A percentile compares a stretch with the other conserved stretches of the same genome.
Evolutionary conservation across 805 yeast species (phyloP).

Genomic region (Ogataea glucozyma): DNA sequence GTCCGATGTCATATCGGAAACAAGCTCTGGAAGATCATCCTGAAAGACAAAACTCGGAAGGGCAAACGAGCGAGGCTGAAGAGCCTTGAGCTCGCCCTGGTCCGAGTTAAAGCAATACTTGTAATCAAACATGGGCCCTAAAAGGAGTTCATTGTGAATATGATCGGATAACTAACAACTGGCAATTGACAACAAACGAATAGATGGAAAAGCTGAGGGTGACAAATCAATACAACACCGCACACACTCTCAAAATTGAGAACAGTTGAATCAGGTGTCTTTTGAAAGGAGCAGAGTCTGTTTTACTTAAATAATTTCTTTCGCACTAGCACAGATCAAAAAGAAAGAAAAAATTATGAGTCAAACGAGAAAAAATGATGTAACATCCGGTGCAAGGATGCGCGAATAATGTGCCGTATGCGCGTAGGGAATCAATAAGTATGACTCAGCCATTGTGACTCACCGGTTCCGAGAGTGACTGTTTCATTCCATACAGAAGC

Average conservation of each 20-base stretch:
- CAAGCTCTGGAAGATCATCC: constrained; percentile 12
- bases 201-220: neutral
- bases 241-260: neutral
- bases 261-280: too few relatives aligned
- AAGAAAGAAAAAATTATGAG: constrained; percentile 6
- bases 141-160: constrained; percentile 5
- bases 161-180: neutral
- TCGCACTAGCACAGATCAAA: neutral
- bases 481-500: too few relatives aligned
- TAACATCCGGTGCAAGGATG: constrained; percentile 6
- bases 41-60: constrained; percentile 6
- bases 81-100: constrained; percentile 5
- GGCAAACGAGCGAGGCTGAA: constrained; percentile 5
- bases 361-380: constrained; percentile 2
- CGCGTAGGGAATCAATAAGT: neutral
- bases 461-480: too few relatives aligned
- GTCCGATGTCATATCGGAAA: constrained; percentile 5
- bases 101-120: constrained; percentile 6
- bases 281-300: too few relatives aligned
- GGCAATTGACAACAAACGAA: constrained; percentile 3
- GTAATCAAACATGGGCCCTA: constrained; percentile 8
- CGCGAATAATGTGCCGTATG: neutral
- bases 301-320: neutral
- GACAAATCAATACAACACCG: neutral
- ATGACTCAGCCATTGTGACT: constrained; percentile 3